Evolutionary conservation across 495 filamentous ascomycete species (phyloP).

Genomic region (Trichoderma erinaceum): DNA sequence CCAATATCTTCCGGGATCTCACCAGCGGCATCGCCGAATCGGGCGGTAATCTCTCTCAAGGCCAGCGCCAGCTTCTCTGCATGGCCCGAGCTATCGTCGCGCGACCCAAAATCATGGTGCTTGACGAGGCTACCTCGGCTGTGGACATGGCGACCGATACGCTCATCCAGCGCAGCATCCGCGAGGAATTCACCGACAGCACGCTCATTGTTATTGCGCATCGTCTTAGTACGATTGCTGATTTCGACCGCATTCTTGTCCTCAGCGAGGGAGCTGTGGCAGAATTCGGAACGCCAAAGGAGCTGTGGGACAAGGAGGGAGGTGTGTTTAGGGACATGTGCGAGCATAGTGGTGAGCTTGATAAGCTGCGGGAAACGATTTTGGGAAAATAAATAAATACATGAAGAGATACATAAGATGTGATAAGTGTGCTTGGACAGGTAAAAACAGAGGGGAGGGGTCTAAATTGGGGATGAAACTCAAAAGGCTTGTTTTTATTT

Average conservation of each 20-base stretch:
- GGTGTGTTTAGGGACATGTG: slow-evolving; percentile 69
- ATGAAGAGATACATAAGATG: neutral
- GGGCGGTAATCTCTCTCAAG: slow-evolving; percentile 77
- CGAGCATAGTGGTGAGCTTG: slow-evolving; percentile 66
- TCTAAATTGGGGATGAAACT: neutral
- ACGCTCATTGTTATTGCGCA: slow-evolving; percentile 87
- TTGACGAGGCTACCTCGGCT: slow-evolving; percentile 85
- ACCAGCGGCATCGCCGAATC: slow-evolving; percentile 62
- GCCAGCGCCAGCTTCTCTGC: slow-evolving; percentile 82
- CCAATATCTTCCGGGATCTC: slow-evolving; percentile 58
- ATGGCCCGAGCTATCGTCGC: slow-evolving; percentile 80
- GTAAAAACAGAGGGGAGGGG: neutral
- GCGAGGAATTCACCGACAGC: slow-evolving; percentile 69
- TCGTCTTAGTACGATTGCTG: slow-evolving; percentile 75
- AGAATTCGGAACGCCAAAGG: slow-evolving; percentile 65
- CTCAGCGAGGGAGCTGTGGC: slow-evolving; percentile 67
- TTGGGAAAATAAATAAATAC: slow-evolving; percentile 25
- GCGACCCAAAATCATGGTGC: slow-evolving; percentile 74
- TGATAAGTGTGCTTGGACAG: too few relatives aligned
- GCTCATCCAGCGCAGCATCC: slow-evolving; percentile 75
- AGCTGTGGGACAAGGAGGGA: slow-evolving; percentile 54
- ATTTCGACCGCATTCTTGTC: slow-evolving; percentile 81
- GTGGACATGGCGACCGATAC: slow-evolving; percentile 84
- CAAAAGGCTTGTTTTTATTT: too few relatives aligned
- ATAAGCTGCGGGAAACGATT: slow-evolving; percentile 51